A percentile compares a stretch with the other conserved stretches of the same genome.
phyloP scores from a whole-genome alignment of 1,284 basidiomycete species.

The Volvariella surrecta region DNA sequence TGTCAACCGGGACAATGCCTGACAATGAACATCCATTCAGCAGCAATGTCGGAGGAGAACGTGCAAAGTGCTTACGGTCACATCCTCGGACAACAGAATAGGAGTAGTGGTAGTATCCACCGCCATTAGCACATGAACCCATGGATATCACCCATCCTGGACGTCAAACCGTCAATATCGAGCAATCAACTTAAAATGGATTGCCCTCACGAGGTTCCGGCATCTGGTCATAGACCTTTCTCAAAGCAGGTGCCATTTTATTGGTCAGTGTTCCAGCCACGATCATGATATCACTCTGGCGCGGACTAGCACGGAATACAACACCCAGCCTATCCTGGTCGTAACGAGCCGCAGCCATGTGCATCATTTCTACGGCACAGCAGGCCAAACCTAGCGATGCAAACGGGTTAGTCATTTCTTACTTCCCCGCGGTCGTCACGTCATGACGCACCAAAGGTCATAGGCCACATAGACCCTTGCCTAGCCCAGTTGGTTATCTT shows the following conservation, averaged over 20 bases:
- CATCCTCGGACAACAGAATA: constrained; percentile 99
- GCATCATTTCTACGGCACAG: constrained; percentile 99
- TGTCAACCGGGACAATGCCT: constrained; percentile 97
- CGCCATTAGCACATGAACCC: constrained; percentile 99
- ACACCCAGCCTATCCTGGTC: constrained; percentile 98
- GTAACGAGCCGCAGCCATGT: constrained; percentile 97
- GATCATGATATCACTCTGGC: constrained; percentile 99
- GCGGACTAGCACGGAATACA: constrained; percentile 96
- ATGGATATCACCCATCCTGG: constrained; percentile 97
- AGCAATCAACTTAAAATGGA: constrained; percentile 6
- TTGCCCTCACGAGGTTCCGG: constrained; percentile 69
- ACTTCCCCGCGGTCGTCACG: background rate
- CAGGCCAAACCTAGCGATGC: constrained; percentile 76
- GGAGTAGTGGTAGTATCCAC: constrained; percentile 98
- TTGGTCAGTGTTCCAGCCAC: constrained; percentile 99
- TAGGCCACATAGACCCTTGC: constrained; percentile 99
- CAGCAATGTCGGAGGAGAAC: constrained; percentile 1
- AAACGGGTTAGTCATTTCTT: too few species aligned
- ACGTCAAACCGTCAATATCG: background rate
- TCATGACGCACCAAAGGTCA: constrained; percentile 76
- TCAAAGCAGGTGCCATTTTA: constrained; percentile 98
- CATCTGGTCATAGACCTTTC: constrained; percentile 97
- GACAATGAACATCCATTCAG: constrained; percentile 9
- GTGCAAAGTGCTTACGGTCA: constrained; percentile 60
- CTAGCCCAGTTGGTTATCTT: constrained; percentile 98